These are phyloP conservation scores for Hyphopichia buzzinii DNA, from an alignment of 1,139 yeast species.

Conservation along the genomic window DNA sequence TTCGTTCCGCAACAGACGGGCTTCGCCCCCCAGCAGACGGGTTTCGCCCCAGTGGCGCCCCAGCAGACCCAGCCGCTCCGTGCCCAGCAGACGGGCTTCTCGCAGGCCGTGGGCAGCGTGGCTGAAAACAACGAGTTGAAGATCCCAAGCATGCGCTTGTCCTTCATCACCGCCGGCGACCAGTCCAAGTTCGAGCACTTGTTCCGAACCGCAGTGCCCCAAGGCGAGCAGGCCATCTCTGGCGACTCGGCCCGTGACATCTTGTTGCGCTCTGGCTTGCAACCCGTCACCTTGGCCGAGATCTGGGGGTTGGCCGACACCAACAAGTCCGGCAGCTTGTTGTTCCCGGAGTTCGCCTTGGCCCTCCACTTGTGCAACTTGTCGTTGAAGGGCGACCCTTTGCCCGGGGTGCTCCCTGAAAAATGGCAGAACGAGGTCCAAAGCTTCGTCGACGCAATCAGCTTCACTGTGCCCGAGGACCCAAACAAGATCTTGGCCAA, in stretches of 20 bases:
- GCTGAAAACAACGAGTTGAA: conserved; percentile 41
- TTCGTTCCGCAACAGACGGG: conserved; percentile 17
- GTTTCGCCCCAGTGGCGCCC: conserved; percentile 20
- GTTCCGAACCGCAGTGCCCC: conserved; percentile 74
- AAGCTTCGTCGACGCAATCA: conserved; percentile 85
- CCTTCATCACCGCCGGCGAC: conserved; percentile 82
- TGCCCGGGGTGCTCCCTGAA: conserved; percentile 72
- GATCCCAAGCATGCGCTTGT: conserved; percentile 68
- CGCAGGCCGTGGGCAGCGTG: conserved; percentile 20
- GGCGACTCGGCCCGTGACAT: conserved; percentile 81
- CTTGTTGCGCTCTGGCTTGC: conserved; percentile 74
- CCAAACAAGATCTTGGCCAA: conserved; percentile 41
- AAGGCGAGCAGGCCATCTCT: conserved; percentile 70
- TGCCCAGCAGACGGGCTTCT: conserved; percentile 39
- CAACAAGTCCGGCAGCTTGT: conserved; percentile 74
- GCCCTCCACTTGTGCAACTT: conserved; percentile 86
- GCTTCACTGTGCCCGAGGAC: conserved; percentile 70
- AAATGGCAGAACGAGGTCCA: conserved; percentile 80
- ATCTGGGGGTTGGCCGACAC: conserved; percentile 92
- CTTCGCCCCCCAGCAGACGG: conserved; percentile 21
- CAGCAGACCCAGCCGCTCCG: conserved; percentile 35
- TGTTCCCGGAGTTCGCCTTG: conserved; percentile 93
- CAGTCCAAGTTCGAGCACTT: conserved; percentile 83
- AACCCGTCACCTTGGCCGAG: conserved; percentile 75
- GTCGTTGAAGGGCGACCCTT: conserved; percentile 71